A percentile compares a stretch with the other conserved stretches of the same genome.
Evolutionary conservation across 208 protist genomes (phyloP).

Genomic region (Leishmania martiniquensis): DNA sequence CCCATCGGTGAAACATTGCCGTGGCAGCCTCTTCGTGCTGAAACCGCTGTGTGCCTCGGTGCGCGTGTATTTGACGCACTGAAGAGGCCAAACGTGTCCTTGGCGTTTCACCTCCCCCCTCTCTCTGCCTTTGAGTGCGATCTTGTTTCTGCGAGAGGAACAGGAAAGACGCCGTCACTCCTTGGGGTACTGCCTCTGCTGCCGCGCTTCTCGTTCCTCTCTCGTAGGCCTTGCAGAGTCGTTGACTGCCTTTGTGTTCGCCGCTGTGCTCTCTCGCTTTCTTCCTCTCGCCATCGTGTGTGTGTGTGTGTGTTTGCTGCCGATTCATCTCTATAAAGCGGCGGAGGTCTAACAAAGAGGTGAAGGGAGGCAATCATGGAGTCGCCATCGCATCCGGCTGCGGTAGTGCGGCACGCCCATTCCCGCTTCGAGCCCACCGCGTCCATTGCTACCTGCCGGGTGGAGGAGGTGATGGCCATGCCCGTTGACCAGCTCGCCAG

Average conservation of each 20-base stretch:
- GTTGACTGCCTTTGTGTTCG: background rate
- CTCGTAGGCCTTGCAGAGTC: background rate
- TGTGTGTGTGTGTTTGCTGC: background rate
- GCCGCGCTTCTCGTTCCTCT: conserved; percentile 5
- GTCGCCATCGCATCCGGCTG: background rate
- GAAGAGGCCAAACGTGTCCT: background rate
- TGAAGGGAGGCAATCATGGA: background rate
- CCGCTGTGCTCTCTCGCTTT: background rate
- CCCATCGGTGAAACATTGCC: too few species aligned
- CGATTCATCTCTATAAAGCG: background rate
- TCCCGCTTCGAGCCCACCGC: conserved; percentile 16
- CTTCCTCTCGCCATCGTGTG: background rate
- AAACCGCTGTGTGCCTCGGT: background rate
- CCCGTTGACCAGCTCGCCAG: conserved; percentile 39
- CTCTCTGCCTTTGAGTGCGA: background rate
- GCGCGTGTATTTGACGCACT: background rate
- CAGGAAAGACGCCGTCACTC: background rate
- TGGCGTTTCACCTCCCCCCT: background rate
- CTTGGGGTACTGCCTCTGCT: background rate
- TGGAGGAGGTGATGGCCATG: conserved; percentile 58
- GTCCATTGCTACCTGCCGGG: conserved; percentile 26
- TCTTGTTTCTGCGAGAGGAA: conserved; percentile 21
- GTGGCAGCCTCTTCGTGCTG: too few species aligned
- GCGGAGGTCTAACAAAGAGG: background rate
- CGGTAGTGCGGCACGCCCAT: background rate